Conservation (phyloP, 768 basidiomycete genomes). For the Pilatotrama ljubarskyi region DNA sequence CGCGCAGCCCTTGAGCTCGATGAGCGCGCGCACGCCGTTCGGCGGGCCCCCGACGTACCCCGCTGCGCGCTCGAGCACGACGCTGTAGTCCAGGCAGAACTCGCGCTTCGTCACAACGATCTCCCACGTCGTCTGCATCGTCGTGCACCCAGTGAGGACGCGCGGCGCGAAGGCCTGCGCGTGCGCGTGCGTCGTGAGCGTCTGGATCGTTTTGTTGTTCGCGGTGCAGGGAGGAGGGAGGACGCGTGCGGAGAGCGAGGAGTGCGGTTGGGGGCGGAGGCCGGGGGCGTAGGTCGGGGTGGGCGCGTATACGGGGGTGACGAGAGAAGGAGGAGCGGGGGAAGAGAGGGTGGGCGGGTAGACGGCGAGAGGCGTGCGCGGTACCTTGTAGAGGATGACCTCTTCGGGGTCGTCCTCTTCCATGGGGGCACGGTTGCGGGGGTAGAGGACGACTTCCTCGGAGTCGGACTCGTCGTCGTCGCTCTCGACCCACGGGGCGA, state of each 20-base stretch:
- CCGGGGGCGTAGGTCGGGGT: not conserved
- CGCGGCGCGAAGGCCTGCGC: not conserved
- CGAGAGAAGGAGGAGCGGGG: not conserved
- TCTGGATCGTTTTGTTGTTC: too few relatives aligned
- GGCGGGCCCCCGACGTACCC: not conserved
- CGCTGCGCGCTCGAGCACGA: not conserved
- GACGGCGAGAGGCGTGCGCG: not conserved
- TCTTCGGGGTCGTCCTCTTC: not conserved
- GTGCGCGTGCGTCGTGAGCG: not conserved
- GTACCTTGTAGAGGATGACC: not conserved
- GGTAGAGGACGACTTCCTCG: not conserved
- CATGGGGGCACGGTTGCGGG: not conserved
- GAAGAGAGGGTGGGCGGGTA: not conserved
- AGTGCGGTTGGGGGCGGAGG: not conserved
- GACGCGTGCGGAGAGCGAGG: not conserved
- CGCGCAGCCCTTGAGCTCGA: not conserved
- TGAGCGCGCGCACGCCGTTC: not conserved
- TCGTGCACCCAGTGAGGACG: not conserved
- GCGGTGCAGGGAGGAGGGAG: not conserved
- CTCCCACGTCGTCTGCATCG: too few relatives aligned
- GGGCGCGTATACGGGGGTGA: not conserved
- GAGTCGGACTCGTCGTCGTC: not conserved
- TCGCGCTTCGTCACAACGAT: too few relatives aligned
- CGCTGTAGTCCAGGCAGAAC: not conserved
- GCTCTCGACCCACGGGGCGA: not conserved